Percentiles rank a stretch among this genome's conserved stretches.
phyloP scores from a whole-genome alignment of 2,329 filamentous ascomycete genomes.

The Neonectria neomacrospora region DNA sequence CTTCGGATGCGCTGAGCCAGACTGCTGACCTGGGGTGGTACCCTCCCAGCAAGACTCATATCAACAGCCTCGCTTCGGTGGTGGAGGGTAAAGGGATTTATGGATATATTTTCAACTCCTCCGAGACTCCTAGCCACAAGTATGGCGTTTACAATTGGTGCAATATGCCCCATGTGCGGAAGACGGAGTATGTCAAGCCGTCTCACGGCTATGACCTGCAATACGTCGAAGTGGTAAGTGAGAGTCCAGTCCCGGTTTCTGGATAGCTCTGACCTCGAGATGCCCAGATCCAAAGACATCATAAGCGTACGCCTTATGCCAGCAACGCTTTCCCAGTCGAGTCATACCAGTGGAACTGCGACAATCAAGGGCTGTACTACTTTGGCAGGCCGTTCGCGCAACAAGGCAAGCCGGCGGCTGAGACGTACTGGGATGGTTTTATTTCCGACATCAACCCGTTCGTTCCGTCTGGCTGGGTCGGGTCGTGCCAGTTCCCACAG shows the following conservation, averaged over 20 bases:
- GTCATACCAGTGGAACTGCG: slow-evolving; percentile 77
- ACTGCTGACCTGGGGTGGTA: slow-evolving; percentile 65
- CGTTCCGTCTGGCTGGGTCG: slow-evolving; percentile 72
- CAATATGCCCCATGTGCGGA: slow-evolving; percentile 87
- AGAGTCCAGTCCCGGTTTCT: fast-evolving
- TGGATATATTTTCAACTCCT: slow-evolving; percentile 79
- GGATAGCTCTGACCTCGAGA: not conserved
- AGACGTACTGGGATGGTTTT: slow-evolving; percentile 74
- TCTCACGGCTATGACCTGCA: slow-evolving; percentile 68
- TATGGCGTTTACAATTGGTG: slow-evolving; percentile 83
- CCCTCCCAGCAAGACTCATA: slow-evolving; percentile 62
- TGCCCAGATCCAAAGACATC: slow-evolving; percentile 79
- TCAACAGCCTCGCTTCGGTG: slow-evolving; percentile 71
- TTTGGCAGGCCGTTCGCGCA: slow-evolving; percentile 67
- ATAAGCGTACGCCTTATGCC: slow-evolving; percentile 85
- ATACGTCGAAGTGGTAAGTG: slow-evolving; percentile 79
- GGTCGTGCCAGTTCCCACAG: slow-evolving; percentile 84
- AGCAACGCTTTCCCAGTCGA: slow-evolving; percentile 81
- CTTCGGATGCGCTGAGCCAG: slow-evolving; percentile 20
- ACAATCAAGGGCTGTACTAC: slow-evolving; percentile 75
- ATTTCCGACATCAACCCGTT: slow-evolving; percentile 74
- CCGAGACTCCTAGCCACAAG: slow-evolving; percentile 62
- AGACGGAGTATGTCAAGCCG: slow-evolving; percentile 69
- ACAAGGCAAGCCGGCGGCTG: slow-evolving; percentile 59
- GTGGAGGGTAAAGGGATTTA: slow-evolving; percentile 71